Base-by-base conservation (phyloP, 495 filamentous ascomycete genomes). In the Hypoxylon perforatum region DNA sequence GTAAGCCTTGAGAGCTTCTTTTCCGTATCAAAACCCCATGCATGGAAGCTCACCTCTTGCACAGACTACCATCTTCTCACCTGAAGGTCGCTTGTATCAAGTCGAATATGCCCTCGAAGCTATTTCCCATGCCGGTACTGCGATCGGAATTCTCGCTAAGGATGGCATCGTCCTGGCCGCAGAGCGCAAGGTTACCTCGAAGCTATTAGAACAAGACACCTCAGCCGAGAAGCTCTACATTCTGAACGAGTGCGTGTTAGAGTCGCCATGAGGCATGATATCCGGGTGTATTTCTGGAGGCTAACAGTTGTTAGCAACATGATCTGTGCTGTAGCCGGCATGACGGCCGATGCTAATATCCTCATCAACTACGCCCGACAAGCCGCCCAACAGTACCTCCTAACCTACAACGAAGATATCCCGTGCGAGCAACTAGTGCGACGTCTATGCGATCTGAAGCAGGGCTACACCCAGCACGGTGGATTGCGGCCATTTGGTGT, bases 211-310 rank as follows among this genome's bases (percentile, higher is more conserved):
- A 85, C 95, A 99, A 85, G 95, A 99, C 81, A 99, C 96, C 53
- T 97, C 93, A 23, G 95, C 95, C 28, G 95, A 99, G 89, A 99
- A 99, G 87, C 91, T 99, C 65, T 99, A 99, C 81, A 97, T 95
- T 71, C 84, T 99, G 75, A 99, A 99, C 74, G 95, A 99, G 95
- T 99, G 84, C 60, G 89, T 74, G 21, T 25, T 15, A 21, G 35
- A 14, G 12, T 35, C n/a, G 19, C 17, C 8, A 22, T 22, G 18
- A 12, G 11, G 25, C 25, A 28, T 28, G 21, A n/a, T 14, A 10
- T 30, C 22, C 25, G 14, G 4, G 1, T 50, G 14, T 9, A 12
- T 9, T 9, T 41, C 3, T 25, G 25, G 39, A 46, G 3, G 22
- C 36, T 70, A 55, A 67, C 23, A 22, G 25, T 11, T 22, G 21